A percentile compares a stretch with the other conserved stretches of the same genome.
These are phyloP conservation scores for Fusarium verrucosum DNA, from an alignment of 2,329 filamentous ascomycete genomes.

Conservation along the genomic window DNA sequence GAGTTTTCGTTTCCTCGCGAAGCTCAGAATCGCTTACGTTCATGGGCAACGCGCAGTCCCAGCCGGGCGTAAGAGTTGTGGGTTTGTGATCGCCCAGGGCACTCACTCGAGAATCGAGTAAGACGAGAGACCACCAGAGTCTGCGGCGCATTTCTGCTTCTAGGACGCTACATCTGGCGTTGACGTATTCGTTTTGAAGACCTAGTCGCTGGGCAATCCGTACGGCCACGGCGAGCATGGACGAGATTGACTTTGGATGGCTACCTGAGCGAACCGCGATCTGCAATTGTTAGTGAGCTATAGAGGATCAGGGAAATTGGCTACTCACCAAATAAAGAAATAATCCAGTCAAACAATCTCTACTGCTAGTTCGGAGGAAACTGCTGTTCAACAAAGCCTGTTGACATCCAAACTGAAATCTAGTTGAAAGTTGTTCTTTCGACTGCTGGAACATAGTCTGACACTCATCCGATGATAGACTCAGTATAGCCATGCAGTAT, in stretches of 20 bases:
- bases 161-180: conserved; percentile 45
- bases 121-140: conserved; percentile 68
- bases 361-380: conserved; percentile 60
- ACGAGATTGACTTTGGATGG: conserved; percentile 61
- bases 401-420: conserved; percentile 60
- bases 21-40: conserved; percentile 60
- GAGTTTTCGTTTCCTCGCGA: conserved; percentile 51
- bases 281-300: conserved; percentile 46
- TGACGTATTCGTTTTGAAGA: conserved; percentile 58
- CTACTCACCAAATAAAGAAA: conserved; percentile 63
- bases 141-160: conserved; percentile 69
- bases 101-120: conserved; percentile 65
- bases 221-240: conserved; percentile 62
- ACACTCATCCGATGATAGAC: conserved; percentile 56
- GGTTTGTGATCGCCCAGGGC: conserved; percentile 57
- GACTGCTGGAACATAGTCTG: conserved; percentile 51
- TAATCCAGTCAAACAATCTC: conserved; percentile 65
- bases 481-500: conserved; percentile 56
- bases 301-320: neutral
- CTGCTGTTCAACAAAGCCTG: conserved; percentile 62
- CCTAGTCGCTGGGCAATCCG: conserved; percentile 68
- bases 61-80: conserved; percentile 46
- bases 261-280: conserved; percentile 55
- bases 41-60: conserved; percentile 55
- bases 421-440: conserved; percentile 53